Evolutionary conservation across 2,329 filamentous ascomycete species (phyloP).

Genomic region (Colletotrichum melonis): DNA sequence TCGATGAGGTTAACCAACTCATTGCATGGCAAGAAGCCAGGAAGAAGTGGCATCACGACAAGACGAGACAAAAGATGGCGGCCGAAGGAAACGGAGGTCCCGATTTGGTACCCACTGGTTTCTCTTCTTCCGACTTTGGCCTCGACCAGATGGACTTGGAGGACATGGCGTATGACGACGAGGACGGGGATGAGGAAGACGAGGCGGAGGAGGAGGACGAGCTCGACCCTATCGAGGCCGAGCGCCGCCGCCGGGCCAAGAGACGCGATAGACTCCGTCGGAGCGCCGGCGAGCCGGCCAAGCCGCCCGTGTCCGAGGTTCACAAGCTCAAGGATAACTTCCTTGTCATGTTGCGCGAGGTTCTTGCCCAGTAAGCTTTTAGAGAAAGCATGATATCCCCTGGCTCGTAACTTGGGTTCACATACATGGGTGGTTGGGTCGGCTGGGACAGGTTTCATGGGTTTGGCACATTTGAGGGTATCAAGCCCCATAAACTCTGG

Average conservation of each 20-base stretch:
- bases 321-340: slow-evolving; percentile 85
- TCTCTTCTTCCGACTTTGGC: slow-evolving; percentile 89
- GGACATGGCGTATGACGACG: slow-evolving; percentile 84
- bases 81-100: slow-evolving; percentile 72
- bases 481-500: slow-evolving; percentile 16
- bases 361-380: slow-evolving; percentile 75
- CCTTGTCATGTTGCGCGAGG: slow-evolving; percentile 81
- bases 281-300: slow-evolving; percentile 84
- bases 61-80: slow-evolving; percentile 99
- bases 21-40: slow-evolving; percentile 95
- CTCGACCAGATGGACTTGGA: slow-evolving; percentile 87
- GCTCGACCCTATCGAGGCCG: slow-evolving; percentile 87
- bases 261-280: slow-evolving; percentile 83
- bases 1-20: slow-evolving; percentile 84
- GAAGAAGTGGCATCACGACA: slow-evolving; percentile 98
- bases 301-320: slow-evolving; percentile 83
- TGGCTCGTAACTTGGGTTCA: slow-evolving; percentile 16
- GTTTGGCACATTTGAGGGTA: slow-evolving; percentile 21
- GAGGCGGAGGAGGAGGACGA: slow-evolving; percentile 82
- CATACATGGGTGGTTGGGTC: slow-evolving; percentile 5
- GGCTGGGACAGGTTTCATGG: slow-evolving; percentile 12
- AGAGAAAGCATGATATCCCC: slow-evolving; percentile 22
- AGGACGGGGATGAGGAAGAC: slow-evolving; percentile 69
- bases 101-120: slow-evolving; percentile 67
- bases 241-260: slow-evolving; percentile 81